Conservation (phyloP, 768 basidiomycete species). For the Gyrodon lividus region DNA sequence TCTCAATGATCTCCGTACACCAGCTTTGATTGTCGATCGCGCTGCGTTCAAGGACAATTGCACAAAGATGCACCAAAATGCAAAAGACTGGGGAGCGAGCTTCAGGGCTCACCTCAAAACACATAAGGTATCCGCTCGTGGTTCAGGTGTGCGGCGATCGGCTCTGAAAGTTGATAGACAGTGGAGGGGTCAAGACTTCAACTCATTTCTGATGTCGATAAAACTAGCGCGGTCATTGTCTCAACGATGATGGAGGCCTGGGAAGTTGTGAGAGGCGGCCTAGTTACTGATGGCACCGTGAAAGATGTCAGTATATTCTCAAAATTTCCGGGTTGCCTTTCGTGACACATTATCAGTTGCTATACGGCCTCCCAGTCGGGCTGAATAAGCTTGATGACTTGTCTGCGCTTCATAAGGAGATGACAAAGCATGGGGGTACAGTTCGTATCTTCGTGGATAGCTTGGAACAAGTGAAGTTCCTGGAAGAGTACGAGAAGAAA, state of each 20-base stretch:
- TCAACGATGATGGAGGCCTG: constrained; percentile 86
- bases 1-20: constrained; percentile 63
- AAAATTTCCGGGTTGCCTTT: constrained; percentile 1
- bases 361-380: constrained; percentile 76
- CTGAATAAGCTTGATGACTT: constrained; percentile 73
- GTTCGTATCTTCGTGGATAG: constrained; percentile 76
- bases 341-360: constrained; percentile 48
- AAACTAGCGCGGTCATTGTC: constrained; percentile 64
- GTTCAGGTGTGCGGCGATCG: not conserved
- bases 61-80: constrained; percentile 64
- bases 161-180: constrained; percentile 45
- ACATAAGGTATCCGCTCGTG: constrained; percentile 57
- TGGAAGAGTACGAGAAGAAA: constrained; percentile 58
- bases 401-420: constrained; percentile 53
- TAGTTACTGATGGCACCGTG: constrained; percentile 69
- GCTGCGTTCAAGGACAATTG: constrained; percentile 73
- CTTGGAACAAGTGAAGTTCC: constrained; percentile 62
- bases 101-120: constrained; percentile 88
- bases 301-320: constrained; percentile 62
- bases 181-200: constrained; percentile 73
- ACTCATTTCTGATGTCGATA: constrained; percentile 51
- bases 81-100: constrained; percentile 61
- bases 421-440: constrained; percentile 53
- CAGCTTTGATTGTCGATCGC: constrained; percentile 77
- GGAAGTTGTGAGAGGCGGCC: constrained; percentile 63